A percentile compares a stretch with the other conserved stretches of the same genome.
These are phyloP conservation scores for Pseudotsuga menziesii DNA, from an alignment of 75 land plant genomes.

Conservation along the genomic window DNA sequence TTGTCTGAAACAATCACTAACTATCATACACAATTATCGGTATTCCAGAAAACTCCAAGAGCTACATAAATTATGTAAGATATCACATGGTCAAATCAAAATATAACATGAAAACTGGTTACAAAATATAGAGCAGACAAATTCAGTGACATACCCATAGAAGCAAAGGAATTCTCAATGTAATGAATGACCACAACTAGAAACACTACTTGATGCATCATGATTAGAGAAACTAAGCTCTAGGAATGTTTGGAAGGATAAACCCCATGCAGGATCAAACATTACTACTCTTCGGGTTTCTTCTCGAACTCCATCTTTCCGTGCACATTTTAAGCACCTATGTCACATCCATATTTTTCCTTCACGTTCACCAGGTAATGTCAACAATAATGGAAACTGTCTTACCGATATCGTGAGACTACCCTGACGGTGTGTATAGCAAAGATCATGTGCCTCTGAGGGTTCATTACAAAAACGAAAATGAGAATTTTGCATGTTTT, in stretches of 20 bases:
- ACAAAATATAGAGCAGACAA: not conserved
- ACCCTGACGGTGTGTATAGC: slow-evolving; percentile 89
- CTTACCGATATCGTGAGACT: slow-evolving; percentile 84
- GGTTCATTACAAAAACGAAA: slow-evolving; percentile 80
- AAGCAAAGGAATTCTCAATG: slow-evolving; percentile 93
- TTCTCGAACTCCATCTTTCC: slow-evolving; percentile 66
- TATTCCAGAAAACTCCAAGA: not conserved
- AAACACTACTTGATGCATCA: slow-evolving; percentile 88
- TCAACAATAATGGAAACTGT: slow-evolving; percentile 34
- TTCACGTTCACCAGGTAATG: slow-evolving; percentile 81
- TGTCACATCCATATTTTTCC: slow-evolving; percentile 99
- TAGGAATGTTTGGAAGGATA: slow-evolving; percentile 93
- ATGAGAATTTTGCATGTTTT: slow-evolving; percentile 35
- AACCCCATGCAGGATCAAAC: slow-evolving; percentile 97
- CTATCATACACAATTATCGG: not conserved
- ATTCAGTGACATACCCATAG: slow-evolving; percentile 55
- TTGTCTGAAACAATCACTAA: not conserved
- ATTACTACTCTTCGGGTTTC: slow-evolving; percentile 78
- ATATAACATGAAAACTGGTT: not conserved
- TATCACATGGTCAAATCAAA: not conserved
- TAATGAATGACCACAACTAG: slow-evolving; percentile 90
- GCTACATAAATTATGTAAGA: not conserved
- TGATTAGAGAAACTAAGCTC: slow-evolving; percentile 97
- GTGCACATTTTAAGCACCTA: slow-evolving; percentile 78
- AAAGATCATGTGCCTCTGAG: slow-evolving; percentile 78